Evolutionary conservation across 441 rosid species (phyloP), one percentile per base, ranked within the genome.

Genomic region (Hura crepitans): DNA sequence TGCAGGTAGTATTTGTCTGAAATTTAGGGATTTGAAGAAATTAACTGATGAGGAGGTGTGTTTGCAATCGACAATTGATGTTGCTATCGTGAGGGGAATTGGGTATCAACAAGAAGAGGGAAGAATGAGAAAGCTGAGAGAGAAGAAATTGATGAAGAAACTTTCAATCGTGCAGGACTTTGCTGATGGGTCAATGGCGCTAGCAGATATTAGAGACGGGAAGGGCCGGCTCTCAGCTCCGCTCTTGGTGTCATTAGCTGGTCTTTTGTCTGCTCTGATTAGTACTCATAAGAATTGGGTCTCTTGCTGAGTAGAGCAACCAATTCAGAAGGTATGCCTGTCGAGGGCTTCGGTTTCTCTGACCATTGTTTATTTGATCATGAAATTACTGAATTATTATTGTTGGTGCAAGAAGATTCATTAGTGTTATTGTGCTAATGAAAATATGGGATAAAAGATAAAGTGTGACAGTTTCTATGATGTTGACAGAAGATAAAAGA

Each of bases 221-320:
- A 85, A 84, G n/a, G 97, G 97, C 65, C 25, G 39, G 27, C 78
- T 94, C 2, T 82, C 90, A 0, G 84, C 76, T 46, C 90, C 96
- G 12, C 75, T 79, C 43, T 43, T 84, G 78, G 30, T 91, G 58
- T 81, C 97, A 28, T 80, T 73, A 0, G 96, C 97, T 0, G 97
- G 98, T 58, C 87, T 91, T 70, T 70, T 89, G 43, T 94, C 98
- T 6, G 98, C 98, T 4, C 46, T 94, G 43, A 81, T 94, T 49
- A 91, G 97, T 78, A 89, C 97, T 42, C 92, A 86, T 70, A 94
- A 94, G 84, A 94, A 90, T 30, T 91, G 98, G 98, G 72, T 82
- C 5, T 88, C 96, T 76, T 90, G 97, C 81, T 88, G 80, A 86
- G 31, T 46, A 54, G 37, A 9, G 17, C 47, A 20, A 6, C 50